Evolutionary conservation across 805 yeast species (phyloP).

Genomic region (Yamadazyma paraphyllophila): DNA sequence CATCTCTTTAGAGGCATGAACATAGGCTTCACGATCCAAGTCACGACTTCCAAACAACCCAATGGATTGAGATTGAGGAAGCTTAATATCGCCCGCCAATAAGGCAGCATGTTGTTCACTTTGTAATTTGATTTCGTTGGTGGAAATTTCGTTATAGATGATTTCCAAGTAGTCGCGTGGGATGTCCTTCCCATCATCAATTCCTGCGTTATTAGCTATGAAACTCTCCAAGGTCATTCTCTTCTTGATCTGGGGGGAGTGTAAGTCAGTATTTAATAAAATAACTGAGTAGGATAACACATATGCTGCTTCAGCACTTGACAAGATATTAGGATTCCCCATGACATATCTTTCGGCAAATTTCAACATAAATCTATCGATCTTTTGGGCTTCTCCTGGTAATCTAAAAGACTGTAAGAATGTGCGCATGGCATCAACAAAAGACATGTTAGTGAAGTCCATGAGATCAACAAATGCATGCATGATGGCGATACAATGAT

Average conservation of each 20-base stretch:
- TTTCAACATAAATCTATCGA: conserved; percentile 93
- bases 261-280: conserved; percentile 91
- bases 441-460: conserved; percentile 66
- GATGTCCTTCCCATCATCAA: conserved; percentile 85
- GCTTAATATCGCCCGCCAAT: conserved; percentile 56
- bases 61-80: conserved; percentile 35
- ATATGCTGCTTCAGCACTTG: conserved; percentile 93
- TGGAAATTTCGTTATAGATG: conserved; percentile 74
- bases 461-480: conserved; percentile 88
- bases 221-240: conserved; percentile 90
- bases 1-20: conserved; percentile 90
- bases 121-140: conserved; percentile 82
- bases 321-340: conserved; percentile 84
- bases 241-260: conserved; percentile 79
- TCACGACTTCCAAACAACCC: conserved; percentile 73
- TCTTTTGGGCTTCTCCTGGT: conserved; percentile 98
- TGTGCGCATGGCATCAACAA: conserved; percentile 81
- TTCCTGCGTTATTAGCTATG: conserved; percentile 81
- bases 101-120: conserved; percentile 94
- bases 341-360: conserved; percentile 90
- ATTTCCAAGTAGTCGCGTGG: conserved; percentile 68
- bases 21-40: conserved; percentile 74
- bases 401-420: conserved; percentile 86
- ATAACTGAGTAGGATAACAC: conserved; percentile 89
- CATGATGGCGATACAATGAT: conserved; percentile 76